Percentiles rank a stretch among this genome's conserved stretches.
These are phyloP conservation scores for Magnusiomyces tetraspermus DNA, from an alignment of 1,139 yeast genomes.

Conservation along the genomic window DNA sequence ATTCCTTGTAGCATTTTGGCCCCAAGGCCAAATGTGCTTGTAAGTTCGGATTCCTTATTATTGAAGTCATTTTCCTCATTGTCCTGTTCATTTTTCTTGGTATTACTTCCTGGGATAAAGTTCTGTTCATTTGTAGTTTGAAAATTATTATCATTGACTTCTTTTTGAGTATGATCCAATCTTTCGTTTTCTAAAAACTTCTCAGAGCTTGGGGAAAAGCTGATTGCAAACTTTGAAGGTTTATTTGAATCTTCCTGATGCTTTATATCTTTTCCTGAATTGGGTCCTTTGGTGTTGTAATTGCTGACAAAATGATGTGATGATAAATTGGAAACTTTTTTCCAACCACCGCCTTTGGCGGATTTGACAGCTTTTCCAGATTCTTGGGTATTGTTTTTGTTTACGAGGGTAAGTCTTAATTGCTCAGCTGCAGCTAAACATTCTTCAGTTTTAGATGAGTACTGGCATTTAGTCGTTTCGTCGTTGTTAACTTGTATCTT, in stretches of 20 bases:
- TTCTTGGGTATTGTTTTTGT: background rate
- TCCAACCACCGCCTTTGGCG: background rate
- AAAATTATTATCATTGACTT: background rate
- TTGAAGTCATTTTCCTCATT: background rate
- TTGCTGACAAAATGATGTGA: no score
- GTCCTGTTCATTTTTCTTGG: background rate
- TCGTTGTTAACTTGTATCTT: background rate
- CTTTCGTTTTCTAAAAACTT: background rate
- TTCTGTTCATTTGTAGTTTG: background rate
- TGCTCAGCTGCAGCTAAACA: background rate
- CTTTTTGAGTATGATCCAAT: background rate
- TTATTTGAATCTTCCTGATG: background rate
- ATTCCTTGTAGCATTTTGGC: conserved; percentile 4
- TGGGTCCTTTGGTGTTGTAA: background rate
- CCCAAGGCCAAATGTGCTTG: background rate
- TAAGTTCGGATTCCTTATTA: background rate
- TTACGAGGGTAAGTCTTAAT: background rate
- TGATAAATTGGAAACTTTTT: background rate
- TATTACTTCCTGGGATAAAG: background rate
- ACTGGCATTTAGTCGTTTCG: background rate
- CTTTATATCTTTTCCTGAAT: background rate
- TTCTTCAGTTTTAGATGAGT: background rate
- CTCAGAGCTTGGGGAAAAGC: background rate
- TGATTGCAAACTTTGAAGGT: background rate
- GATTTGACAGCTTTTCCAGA: background rate